These are phyloP conservation scores for Tetracladium maxilliforme DNA, from an alignment of 2,329 filamentous ascomycete species.

Conservation along the genomic window DNA sequence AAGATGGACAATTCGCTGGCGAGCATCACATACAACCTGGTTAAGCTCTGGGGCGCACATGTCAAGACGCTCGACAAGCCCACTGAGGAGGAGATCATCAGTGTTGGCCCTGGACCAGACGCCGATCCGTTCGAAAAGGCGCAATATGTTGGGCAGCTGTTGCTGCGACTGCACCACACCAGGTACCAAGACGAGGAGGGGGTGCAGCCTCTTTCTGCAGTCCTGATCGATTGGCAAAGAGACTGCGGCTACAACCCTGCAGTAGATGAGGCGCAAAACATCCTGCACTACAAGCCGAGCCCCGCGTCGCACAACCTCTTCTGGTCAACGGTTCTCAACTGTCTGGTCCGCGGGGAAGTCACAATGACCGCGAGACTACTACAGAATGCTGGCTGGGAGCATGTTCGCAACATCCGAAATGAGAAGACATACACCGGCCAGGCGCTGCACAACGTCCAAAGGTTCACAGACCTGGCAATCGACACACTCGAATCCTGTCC, in stretches of 20 bases:
- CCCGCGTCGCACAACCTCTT: constrained; percentile 65
- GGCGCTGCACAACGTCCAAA: constrained; percentile 65
- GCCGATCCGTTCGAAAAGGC: constrained; percentile 59
- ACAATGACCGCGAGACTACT: constrained; percentile 52
- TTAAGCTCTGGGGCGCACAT: constrained; percentile 40
- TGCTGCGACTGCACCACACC: constrained; percentile 68
- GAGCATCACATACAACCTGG: constrained; percentile 34
- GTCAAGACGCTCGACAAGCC: constrained; percentile 17
- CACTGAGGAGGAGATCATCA: constrained; percentile 37
- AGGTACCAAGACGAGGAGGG: constrained; percentile 16
- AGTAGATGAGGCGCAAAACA: constrained; percentile 8
- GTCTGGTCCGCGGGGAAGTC: constrained; percentile 64
- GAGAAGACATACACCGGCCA: constrained; percentile 49
- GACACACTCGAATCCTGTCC: constrained; percentile 62
- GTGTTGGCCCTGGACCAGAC: constrained; percentile 49
- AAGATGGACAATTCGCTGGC: constrained; percentile 40
- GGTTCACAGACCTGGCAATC: constrained; percentile 53
- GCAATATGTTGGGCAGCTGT: constrained; percentile 60
- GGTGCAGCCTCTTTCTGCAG: not conserved
- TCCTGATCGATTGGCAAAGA: constrained; percentile 1
- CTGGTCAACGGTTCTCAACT: constrained; percentile 71
- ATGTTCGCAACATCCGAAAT: constrained; percentile 51
- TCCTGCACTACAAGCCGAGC: constrained; percentile 40
- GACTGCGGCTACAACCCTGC: constrained; percentile 5
- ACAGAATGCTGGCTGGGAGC: constrained; percentile 61